phyloP scores from a whole-genome alignment of 768 basidiomycete genomes.

The Termitomyces sp. region DNA sequence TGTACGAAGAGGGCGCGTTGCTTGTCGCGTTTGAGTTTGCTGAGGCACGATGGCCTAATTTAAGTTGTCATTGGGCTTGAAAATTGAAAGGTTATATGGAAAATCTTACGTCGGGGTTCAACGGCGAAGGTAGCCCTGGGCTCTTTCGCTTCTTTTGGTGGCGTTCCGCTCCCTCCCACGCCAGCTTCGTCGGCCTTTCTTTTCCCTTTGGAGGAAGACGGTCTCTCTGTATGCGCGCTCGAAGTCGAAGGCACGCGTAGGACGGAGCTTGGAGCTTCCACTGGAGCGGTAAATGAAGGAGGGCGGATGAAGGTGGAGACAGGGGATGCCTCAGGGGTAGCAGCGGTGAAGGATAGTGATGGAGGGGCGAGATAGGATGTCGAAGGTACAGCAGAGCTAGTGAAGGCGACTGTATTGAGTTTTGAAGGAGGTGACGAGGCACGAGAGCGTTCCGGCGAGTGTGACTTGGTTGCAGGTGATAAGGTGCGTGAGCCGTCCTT shows the following conservation, averaged over 20 bases:
- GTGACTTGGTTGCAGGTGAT: slow-evolving; percentile 16
- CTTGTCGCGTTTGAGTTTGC: slow-evolving; percentile 32
- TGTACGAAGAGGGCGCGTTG: slow-evolving; percentile 63
- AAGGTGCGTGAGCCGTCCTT: slow-evolving; percentile 4
- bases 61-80: slow-evolving; percentile 14
- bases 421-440: slow-evolving; percentile 21
- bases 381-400: slow-evolving; percentile 20
- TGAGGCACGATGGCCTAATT: slow-evolving; percentile 48
- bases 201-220: slow-evolving; percentile 48
- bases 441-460: slow-evolving; percentile 14
- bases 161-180: slow-evolving; percentile 51
- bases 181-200: slow-evolving; percentile 65
- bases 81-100: slow-evolving; percentile 11
- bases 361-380: slow-evolving; percentile 32
- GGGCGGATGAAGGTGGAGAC: slow-evolving; percentile 22
- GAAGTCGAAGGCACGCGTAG: slow-evolving; percentile 23
- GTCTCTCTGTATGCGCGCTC: slow-evolving; percentile 24
- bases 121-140: slow-evolving; percentile 57
- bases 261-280: slow-evolving; percentile 23
- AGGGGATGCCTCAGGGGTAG: slow-evolving; percentile 37
- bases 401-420: slow-evolving; percentile 19
- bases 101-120: slow-evolving; percentile 53
- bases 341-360: slow-evolving; percentile 30
- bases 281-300: slow-evolving; percentile 20
- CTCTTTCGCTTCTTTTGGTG: slow-evolving; percentile 55